Conservation (phyloP, 2,329 filamentous ascomycete species). For the Fusarium annulatum region DNA sequence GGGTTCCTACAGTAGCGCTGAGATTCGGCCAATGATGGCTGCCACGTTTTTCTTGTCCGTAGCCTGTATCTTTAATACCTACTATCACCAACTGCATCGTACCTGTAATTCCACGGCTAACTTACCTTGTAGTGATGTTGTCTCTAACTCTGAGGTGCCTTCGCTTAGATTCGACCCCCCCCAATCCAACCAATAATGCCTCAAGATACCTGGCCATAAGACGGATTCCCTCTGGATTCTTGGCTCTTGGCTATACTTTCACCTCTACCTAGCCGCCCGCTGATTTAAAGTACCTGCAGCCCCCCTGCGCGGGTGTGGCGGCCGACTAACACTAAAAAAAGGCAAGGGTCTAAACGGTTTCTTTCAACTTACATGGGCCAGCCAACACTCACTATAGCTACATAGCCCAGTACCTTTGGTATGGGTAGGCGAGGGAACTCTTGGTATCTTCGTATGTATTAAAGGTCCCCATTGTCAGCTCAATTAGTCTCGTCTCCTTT, state of each 20-base stretch:
- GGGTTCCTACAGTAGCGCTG: constrained; percentile 27
- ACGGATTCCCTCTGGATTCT: neutral
- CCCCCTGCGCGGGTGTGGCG: constrained; percentile 15
- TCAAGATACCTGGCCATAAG: neutral
- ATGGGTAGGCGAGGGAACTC: neutral
- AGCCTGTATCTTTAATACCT: neutral
- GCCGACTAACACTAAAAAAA: neutral
- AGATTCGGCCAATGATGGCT: constrained; percentile 14
- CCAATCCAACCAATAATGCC: neutral
- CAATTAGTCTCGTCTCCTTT: neutral
- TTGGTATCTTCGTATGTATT: constrained; percentile 14
- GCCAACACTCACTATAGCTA: neutral
- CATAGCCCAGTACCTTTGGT: neutral
- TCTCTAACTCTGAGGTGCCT: neutral
- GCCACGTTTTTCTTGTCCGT: neutral
- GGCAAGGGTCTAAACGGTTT: constrained; percentile 3
- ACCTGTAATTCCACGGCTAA: neutral
- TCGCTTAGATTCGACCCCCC: neutral
- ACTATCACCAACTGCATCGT: neutral
- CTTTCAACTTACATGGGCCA: neutral
- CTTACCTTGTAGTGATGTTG: neutral
- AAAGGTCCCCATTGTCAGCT: neutral
- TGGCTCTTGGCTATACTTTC: constrained; percentile 12
- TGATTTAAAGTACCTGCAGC: neutral
- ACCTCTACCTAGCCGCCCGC: neutral